Evolutionary conservation across 2,329 filamentous ascomycete genomes (phyloP).

Genomic region (Colletotrichum endophyticum): DNA sequence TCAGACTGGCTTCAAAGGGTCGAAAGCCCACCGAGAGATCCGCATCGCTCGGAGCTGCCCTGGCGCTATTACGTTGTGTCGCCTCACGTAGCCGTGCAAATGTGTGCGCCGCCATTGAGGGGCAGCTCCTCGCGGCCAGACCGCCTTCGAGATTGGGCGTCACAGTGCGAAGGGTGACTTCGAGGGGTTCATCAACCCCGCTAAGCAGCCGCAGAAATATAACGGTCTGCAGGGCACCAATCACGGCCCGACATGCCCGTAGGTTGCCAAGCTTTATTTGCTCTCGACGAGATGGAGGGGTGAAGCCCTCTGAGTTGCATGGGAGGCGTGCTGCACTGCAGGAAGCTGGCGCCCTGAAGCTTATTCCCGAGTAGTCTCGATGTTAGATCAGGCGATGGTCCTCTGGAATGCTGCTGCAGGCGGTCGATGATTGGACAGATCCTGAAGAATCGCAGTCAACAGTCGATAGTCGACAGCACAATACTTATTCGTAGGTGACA

Average conservation of each 20-base stretch:
- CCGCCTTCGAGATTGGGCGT: background rate
- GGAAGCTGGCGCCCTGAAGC: slow-evolving; percentile 13
- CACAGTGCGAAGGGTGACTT: slow-evolving; percentile 9
- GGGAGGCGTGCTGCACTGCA: slow-evolving; percentile 1
- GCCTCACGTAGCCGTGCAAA: background rate
- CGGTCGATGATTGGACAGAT: background rate
- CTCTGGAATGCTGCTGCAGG: background rate
- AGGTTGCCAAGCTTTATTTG: background rate
- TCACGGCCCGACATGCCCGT: slow-evolving; percentile 2
- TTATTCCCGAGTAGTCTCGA: background rate
- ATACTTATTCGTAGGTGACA: background rate
- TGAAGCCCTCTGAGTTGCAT: background rate
- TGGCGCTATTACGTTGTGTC: slow-evolving; percentile 10
- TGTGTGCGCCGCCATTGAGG: background rate
- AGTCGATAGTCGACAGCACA: background rate
- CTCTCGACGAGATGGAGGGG: background rate
- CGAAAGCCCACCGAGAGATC: background rate
- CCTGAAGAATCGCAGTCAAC: background rate
- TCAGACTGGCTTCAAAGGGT: background rate
- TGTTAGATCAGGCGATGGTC: background rate
- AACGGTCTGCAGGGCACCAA: slow-evolving; percentile 20
- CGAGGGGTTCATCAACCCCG: slow-evolving; percentile 8
- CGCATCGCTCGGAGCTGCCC: slow-evolving; percentile 7
- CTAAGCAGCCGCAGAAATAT: slow-evolving; percentile 15
- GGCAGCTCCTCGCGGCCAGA: background rate